Evolutionary conservation across 202 grass and related monocot genomes (phyloP).

Genomic region (Zoysia matrella): DNA sequence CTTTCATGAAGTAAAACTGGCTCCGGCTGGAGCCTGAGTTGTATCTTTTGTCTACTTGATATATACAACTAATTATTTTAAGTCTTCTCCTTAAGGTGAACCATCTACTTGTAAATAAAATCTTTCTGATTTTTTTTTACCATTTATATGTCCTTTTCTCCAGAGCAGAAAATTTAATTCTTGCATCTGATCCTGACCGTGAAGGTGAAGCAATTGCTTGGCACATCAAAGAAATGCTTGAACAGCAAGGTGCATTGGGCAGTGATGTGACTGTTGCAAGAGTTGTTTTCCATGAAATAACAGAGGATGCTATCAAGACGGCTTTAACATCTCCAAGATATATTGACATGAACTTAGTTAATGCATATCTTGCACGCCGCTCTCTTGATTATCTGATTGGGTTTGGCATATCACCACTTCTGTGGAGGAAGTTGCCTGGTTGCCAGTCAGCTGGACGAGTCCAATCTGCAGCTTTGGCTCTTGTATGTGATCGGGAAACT

Average conservation of each 20-base stretch:
- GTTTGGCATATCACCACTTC: slow-evolving; percentile 92
- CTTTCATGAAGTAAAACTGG: slow-evolving; percentile 10
- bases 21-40: slow-evolving; percentile 16
- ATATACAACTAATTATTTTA: slow-evolving; percentile 12
- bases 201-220: slow-evolving; percentile 99
- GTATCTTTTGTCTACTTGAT: slow-evolving; percentile 32
- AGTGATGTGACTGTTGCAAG: slow-evolving; percentile 68
- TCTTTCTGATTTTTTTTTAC: slow-evolving; percentile 17
- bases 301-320: slow-evolving; percentile 78
- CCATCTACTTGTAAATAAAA: slow-evolving; percentile 24
- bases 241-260: slow-evolving; percentile 79
- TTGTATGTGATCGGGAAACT: slow-evolving; percentile 86
- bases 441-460: slow-evolving; percentile 95
- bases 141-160: slow-evolving; percentile 29
- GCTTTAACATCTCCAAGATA: slow-evolving; percentile 79
- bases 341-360: slow-evolving; percentile 94
- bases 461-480: slow-evolving; percentile 91
- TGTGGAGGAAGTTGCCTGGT: slow-evolving; percentile 97
- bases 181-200: slow-evolving; percentile 99
- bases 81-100: slow-evolving; percentile 12
- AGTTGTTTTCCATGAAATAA: slow-evolving; percentile 98
- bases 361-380: slow-evolving; percentile 95
- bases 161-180: slow-evolving; percentile 94
- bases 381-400: slow-evolving; percentile 98
- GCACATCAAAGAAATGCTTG: slow-evolving; percentile 96